A percentile compares a stretch with the other conserved stretches of the same genome.
Evolutionary conservation across 1,139 yeast species (phyloP).

Genomic region (Geotrichum siamense): DNA sequence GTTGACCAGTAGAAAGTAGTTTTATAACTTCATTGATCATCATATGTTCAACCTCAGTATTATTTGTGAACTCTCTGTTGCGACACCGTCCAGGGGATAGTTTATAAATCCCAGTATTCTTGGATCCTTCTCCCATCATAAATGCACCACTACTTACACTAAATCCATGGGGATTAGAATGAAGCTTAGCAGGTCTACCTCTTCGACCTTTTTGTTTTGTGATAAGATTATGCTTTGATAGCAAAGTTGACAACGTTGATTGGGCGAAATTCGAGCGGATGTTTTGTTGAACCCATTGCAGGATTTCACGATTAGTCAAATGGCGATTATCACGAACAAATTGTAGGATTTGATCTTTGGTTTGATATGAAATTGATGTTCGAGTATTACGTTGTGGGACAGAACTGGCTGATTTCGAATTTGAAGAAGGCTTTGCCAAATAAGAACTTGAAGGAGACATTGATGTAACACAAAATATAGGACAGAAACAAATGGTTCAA

Average conservation of each 20-base stretch:
- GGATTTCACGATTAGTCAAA: conserved; percentile 2
- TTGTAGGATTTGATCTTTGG: conserved; percentile 1
- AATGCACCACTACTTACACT: no score
- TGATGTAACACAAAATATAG: no score
- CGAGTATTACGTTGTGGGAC: conserved; percentile 1
- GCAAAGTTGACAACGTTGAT: conserved; percentile 10
- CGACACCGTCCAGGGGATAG: not conserved
- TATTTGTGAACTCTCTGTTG: not conserved
- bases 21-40: not conserved
- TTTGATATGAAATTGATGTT: conserved; percentile 1
- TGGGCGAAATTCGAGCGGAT: conserved; percentile 5
- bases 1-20: not conserved
- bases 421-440: no score
- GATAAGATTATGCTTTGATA: conserved; percentile 1
- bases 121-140: not conserved
- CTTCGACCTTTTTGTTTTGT: conserved; percentile 1
- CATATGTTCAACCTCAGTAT: not conserved
- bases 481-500: no score
- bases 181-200: conserved; percentile 2
- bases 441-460: no score
- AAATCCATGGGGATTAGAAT: not conserved
- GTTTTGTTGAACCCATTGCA: conserved; percentile 1
- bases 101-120: not conserved
- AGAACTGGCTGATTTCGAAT: not conserved
- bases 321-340: conserved; percentile 4